These are phyloP conservation scores for Lentinula guzmanii DNA, from an alignment of 768 basidiomycete genomes.

Conservation along the genomic window DNA sequence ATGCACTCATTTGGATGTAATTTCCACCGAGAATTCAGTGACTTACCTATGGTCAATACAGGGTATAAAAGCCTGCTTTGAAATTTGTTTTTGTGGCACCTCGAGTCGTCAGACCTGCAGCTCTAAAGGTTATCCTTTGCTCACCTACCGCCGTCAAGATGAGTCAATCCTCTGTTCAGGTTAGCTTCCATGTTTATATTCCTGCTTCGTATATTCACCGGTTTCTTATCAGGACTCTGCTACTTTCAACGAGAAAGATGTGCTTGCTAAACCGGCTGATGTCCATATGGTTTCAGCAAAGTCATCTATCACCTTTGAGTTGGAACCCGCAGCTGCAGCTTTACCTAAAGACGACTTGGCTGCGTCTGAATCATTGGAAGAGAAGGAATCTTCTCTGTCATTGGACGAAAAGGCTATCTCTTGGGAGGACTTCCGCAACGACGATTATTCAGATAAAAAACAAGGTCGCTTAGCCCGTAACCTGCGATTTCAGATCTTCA, in stretches of 20 bases:
- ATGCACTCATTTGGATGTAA: neutral
- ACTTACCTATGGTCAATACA: neutral
- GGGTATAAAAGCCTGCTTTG: neutral
- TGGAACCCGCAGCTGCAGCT: neutral
- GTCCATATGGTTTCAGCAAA: neutral
- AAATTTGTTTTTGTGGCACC: neutral
- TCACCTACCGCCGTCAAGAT: neutral
- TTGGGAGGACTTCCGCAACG: constrained; percentile 36
- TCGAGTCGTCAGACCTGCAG: neutral
- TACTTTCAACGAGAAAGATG: neutral
- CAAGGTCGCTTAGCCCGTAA: constrained; percentile 29
- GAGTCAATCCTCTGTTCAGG: neutral
- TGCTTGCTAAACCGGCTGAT: neutral
- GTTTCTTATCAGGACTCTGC: neutral
- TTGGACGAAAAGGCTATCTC: neutral
- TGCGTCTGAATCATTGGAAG: neutral
- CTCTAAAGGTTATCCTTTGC: neutral
- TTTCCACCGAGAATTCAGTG: neutral
- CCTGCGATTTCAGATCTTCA: constrained; percentile 33
- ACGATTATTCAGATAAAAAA: constrained; percentile 28
- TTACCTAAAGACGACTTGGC: neutral
- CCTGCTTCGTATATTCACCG: neutral
- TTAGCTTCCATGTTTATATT: neutral
- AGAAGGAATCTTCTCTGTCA: constrained; percentile 15
- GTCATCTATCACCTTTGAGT: neutral